Evolutionary conservation across 2,329 filamentous ascomycete species (phyloP).

Genomic region (Penicillium sp.): DNA sequence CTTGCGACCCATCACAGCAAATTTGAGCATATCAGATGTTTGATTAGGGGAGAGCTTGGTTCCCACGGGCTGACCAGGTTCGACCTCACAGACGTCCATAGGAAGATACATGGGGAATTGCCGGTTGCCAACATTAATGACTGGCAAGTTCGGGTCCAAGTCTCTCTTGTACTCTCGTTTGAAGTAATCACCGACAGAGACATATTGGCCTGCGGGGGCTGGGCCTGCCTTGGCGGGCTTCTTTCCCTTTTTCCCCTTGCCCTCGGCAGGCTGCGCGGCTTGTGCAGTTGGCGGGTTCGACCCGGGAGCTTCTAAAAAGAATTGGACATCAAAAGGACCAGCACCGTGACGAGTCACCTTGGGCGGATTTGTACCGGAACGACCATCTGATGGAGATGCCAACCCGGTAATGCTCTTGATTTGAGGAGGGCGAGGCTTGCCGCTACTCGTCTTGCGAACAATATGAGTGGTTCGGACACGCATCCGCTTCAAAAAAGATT

Average conservation of each 20-base stretch:
- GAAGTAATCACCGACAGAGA: conserved; percentile 57
- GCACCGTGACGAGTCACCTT: conserved; percentile 41
- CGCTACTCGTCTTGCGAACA: conserved; percentile 34
- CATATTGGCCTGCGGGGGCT: conserved; percentile 41
- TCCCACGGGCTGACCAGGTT: conserved; percentile 64
- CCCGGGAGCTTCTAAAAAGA: conserved; percentile 47
- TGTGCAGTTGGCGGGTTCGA: conserved; percentile 8
- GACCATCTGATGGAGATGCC: conserved; percentile 43
- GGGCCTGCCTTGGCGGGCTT: conserved; percentile 29
- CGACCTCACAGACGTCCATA: conserved; percentile 63
- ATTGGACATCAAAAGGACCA: conserved; percentile 55
- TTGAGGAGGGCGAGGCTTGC: conserved; percentile 30
- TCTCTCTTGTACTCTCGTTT: conserved; percentile 38
- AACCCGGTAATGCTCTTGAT: conserved; percentile 50
- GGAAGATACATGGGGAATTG: conserved; percentile 64
- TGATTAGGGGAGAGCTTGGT: conserved; percentile 61
- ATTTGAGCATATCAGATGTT: conserved; percentile 68
- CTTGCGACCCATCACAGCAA: conserved; percentile 60
- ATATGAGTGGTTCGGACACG: conserved; percentile 38
- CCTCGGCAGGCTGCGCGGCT: conserved; percentile 3
- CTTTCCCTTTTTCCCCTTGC: conserved; percentile 31
- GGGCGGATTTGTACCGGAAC: conserved; percentile 35
- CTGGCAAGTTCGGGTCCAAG: conserved; percentile 49
- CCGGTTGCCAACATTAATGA: conserved; percentile 65
- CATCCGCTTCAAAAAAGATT: background rate